These are phyloP conservation scores for Colletotrichum eremochloae DNA, from an alignment of 2,329 filamentous ascomycete genomes.

Conservation along the genomic window DNA sequence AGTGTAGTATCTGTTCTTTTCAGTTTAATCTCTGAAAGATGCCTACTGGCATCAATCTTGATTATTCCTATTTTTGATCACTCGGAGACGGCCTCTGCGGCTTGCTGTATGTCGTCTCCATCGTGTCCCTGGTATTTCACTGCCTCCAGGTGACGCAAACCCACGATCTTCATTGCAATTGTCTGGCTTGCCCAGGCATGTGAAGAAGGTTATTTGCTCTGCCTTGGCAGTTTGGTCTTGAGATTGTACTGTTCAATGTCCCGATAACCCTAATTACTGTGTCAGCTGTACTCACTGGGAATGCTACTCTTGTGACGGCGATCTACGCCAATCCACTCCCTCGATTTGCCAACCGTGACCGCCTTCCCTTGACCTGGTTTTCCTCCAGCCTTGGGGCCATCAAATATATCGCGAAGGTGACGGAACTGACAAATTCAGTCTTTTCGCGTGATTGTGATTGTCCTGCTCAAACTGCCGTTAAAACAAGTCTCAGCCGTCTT, in stretches of 20 bases:
- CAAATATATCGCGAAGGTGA: background rate
- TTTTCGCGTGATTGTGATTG: background rate
- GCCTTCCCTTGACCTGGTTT: slow-evolving; percentile 12
- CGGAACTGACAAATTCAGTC: no score
- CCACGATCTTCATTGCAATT: slow-evolving; percentile 68
- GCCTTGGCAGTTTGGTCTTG: no score
- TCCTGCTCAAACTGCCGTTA: background rate
- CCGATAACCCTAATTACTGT: no score
- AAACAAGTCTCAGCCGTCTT: slow-evolving; percentile 3
- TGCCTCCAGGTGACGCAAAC: slow-evolving; percentile 77
- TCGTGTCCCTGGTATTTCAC: slow-evolving; percentile 81
- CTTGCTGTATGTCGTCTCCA: slow-evolving; percentile 74
- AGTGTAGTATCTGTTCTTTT: slow-evolving; percentile 87
- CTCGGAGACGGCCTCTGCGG: slow-evolving; percentile 66
- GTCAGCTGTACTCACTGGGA: background rate
- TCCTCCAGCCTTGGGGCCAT: background rate
- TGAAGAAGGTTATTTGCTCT: slow-evolving; percentile 63
- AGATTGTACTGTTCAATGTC: no score
- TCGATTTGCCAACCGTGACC: slow-evolving; percentile 14
- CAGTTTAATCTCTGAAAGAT: slow-evolving; percentile 85
- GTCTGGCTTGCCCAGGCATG: slow-evolving; percentile 62
- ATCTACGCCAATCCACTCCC: background rate
- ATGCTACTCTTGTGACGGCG: background rate
- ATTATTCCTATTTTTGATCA: slow-evolving; percentile 80
- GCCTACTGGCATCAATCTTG: slow-evolving; percentile 73